phyloP scores from a whole-genome alignment of 2,329 filamentous ascomycete species.

The Huntiella abstrusa region DNA sequence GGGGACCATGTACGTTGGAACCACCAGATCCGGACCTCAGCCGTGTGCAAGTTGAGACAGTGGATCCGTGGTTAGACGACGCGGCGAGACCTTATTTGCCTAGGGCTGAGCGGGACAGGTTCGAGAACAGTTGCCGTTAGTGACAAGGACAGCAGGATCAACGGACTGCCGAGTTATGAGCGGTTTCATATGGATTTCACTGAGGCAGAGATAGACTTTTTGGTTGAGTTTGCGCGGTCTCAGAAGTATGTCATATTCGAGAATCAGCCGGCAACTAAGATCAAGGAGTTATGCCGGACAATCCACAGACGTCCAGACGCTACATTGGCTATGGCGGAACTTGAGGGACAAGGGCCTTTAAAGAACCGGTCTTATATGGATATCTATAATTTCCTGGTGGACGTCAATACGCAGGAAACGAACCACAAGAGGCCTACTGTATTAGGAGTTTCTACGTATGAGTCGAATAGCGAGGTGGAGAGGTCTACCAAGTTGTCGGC shows the following conservation, averaged over 20 bases:
- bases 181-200: slow-evolving; percentile 27
- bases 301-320: slow-evolving; percentile 11
- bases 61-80: neutral
- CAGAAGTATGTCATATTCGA: slow-evolving; percentile 1
- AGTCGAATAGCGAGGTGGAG: slow-evolving; percentile 9
- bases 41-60: neutral
- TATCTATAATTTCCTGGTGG: slow-evolving; percentile 21
- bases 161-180: neutral
- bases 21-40: too few species aligned
- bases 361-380: slow-evolving; percentile 17
- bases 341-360: slow-evolving; percentile 12
- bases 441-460: slow-evolving; percentile 14
- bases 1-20: too few species aligned
- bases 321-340: slow-evolving; percentile 7
- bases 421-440: neutral
- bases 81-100: slow-evolving; percentile 2
- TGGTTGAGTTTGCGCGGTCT: slow-evolving; percentile 9
- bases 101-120: neutral
- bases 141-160: neutral
- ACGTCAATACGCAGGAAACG: slow-evolving; percentile 18
- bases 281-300: slow-evolving; percentile 13
- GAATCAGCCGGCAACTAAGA: slow-evolving; percentile 4
- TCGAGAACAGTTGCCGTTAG: neutral
- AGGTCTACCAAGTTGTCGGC: slow-evolving; percentile 20
- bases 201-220: slow-evolving; percentile 19